Evolutionary conservation across 257 asterid genomes (phyloP), one percentile per base, ranked within the genome.

Genomic region (Cordia subcordata): DNA sequence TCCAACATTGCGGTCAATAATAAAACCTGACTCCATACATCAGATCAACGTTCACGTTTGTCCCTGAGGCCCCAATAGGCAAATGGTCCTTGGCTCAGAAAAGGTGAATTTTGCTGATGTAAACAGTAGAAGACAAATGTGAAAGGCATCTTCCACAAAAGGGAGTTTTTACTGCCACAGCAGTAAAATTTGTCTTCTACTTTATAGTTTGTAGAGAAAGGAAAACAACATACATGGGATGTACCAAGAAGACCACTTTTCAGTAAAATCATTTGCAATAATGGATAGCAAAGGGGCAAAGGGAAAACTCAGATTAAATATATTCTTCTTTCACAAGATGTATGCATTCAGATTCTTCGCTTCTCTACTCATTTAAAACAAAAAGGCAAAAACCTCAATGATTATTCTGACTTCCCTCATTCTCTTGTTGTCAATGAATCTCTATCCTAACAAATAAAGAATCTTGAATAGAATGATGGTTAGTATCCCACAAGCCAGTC

Each of bases 201-300:
- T 76, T 71, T 75, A 66, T 17, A 62, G 52, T 67, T 71, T 42
- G 42, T 46, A 69, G 55, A 22, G 51, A 3, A 27, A 27, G 6
- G 6, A 6, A 27, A 46, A 33, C 32, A 27, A 32, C 52, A 53
- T 17, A 59, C 21, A 32, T 50, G 70, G 74, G 69, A 61, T 76
- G 71, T 40, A 67, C 60, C 75, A 81, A 23, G 76, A 68, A 65
- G 72, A 73, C 63, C 50, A 66, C 83, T 80, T 78, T 75, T 78
- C 82, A 88, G 83, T 68, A 73, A 83, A 82, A 83, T 80, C 81
- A 80, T 83, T 80, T 81, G 75, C 77, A 67, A 47, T 49, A 62
- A 69, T 65, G 63, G 33, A 22, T 50, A 38, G 62, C 65, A 63
- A 38, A 61, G 20, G 61, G 52, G 64, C 19, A 49, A 63, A 39